Percentiles rank a stretch among this genome's conserved stretches.
phyloP scores from a whole-genome alignment of 768 basidiomycete species.

The Russula abietina region DNA sequence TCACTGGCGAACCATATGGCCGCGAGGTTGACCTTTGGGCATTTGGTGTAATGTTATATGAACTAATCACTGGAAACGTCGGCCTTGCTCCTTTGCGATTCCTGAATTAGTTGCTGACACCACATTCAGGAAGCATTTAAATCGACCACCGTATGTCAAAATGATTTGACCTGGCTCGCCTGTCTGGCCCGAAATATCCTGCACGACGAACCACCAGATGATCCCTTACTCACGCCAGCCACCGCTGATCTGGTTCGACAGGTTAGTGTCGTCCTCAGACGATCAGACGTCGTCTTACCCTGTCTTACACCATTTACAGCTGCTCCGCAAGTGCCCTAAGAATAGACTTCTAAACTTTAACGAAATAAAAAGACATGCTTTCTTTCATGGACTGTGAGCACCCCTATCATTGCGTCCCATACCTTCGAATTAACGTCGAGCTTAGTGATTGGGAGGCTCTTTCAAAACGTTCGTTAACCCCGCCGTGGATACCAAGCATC shows the following conservation, averaged over 20 bases:
- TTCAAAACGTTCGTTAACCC: conserved; percentile 7
- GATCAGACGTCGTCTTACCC: neutral
- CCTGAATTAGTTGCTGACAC: neutral
- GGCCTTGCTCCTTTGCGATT: neutral
- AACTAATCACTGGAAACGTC: conserved; percentile 19
- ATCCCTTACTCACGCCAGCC: conserved; percentile 12
- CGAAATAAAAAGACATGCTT: conserved; percentile 13
- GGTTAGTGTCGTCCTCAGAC: neutral
- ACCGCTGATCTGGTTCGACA: conserved; percentile 8
- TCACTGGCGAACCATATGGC: conserved; percentile 12
- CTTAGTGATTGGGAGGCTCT: conserved; percentile 11
- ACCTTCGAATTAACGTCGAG: neutral
- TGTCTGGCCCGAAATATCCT: conserved; percentile 13
- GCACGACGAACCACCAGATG: conserved; percentile 3
- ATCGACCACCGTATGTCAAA: conserved; percentile 7
- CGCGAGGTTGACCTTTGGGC: conserved; percentile 21
- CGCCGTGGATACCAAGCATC: conserved; percentile 17
- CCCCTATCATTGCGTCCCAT: neutral
- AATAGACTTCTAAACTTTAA: conserved; percentile 8
- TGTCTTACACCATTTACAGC: neutral
- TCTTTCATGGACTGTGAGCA: conserved; percentile 14
- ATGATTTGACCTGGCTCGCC: conserved; percentile 13
- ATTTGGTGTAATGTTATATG: conserved; percentile 22
- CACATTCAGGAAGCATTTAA: conserved; percentile 17
- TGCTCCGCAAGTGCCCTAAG: conserved; percentile 12